Conservation (phyloP, 495 filamentous ascomycete genomes). For the Cercophora scortea region DNA sequence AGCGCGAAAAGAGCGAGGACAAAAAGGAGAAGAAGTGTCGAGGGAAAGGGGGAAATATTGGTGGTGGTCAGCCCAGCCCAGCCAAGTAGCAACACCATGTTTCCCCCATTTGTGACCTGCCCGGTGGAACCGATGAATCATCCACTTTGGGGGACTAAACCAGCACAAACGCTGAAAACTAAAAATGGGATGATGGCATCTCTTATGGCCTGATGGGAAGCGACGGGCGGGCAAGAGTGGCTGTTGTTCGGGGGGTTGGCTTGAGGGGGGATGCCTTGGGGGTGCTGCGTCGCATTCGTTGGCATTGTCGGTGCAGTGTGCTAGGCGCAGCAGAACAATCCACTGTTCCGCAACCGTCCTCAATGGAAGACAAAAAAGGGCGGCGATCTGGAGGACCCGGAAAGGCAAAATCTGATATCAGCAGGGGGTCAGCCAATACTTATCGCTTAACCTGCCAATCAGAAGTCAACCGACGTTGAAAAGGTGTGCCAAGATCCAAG, state of each 20-base stretch:
- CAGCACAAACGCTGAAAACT: neutral
- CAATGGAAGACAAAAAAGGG: neutral
- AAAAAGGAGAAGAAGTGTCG: too few relatives aligned
- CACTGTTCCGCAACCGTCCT: neutral
- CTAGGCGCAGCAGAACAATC: neutral
- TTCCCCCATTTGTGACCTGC: neutral
- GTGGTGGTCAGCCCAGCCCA: neutral
- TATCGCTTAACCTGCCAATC: conserved; percentile 17
- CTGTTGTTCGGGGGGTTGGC: too few relatives aligned
- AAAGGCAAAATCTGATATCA: conserved; percentile 17
- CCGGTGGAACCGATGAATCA: neutral
- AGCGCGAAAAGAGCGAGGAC: neutral
- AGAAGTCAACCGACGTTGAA: conserved; percentile 15
- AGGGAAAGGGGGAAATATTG: neutral
- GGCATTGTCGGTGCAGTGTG: too few relatives aligned
- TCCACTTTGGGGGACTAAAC: neutral
- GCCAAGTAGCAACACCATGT: too few relatives aligned
- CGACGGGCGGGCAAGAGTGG: too few relatives aligned
- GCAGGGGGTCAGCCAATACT: conserved; percentile 1
- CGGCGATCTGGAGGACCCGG: too few relatives aligned
- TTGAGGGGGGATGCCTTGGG: too few relatives aligned
- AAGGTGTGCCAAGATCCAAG: conserved; percentile 5
- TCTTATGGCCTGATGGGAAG: neutral
- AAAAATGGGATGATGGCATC: neutral
- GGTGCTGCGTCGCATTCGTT: too few relatives aligned